Conservation (phyloP, 78 protist genomes). For the Anaeramoeba flamelloides region DNA sequence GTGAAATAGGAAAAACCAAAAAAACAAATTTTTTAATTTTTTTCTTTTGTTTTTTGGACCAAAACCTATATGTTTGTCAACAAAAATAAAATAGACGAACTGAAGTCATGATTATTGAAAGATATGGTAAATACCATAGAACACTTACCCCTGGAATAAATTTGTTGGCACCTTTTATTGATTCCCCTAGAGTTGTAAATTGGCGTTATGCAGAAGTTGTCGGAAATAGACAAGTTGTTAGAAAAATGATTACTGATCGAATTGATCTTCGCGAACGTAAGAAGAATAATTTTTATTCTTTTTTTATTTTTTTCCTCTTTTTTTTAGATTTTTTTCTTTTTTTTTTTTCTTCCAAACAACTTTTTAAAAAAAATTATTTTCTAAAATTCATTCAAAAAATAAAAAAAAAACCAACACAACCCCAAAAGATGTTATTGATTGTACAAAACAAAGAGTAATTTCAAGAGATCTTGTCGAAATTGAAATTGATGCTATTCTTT, state of each 20-base stretch:
- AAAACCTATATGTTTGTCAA: too few species aligned
- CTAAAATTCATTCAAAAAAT: too few species aligned
- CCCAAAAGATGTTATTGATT: constrained; percentile 7
- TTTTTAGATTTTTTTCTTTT: too few species aligned
- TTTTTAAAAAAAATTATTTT: too few species aligned
- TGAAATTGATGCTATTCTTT: constrained; percentile 16
- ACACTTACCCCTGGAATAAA: constrained; percentile 17
- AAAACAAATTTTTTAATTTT: too few species aligned
- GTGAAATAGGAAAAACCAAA: too few species aligned
- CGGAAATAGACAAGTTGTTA: background rate
- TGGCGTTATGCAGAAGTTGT: constrained; percentile 8
- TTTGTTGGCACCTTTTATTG: constrained; percentile 9
- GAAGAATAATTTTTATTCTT: too few species aligned
- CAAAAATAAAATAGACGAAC: too few species aligned
- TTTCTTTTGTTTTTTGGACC: too few species aligned
- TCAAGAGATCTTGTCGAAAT: constrained; percentile 14
- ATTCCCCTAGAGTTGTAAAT: constrained; percentile 4
- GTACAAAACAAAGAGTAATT: constrained; percentile 8
- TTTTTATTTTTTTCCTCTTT: too few species aligned
- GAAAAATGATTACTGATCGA: background rate
- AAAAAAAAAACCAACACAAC: too few species aligned
- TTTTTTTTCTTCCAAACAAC: too few species aligned
- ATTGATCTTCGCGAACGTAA: constrained; percentile 22
- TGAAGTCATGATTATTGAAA: constrained; percentile 19
- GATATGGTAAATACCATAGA: constrained; percentile 11